Evolutionary conservation across 768 basidiomycete genomes (phyloP).

Genomic region (Leucosporidium creatinivorum): DNA sequence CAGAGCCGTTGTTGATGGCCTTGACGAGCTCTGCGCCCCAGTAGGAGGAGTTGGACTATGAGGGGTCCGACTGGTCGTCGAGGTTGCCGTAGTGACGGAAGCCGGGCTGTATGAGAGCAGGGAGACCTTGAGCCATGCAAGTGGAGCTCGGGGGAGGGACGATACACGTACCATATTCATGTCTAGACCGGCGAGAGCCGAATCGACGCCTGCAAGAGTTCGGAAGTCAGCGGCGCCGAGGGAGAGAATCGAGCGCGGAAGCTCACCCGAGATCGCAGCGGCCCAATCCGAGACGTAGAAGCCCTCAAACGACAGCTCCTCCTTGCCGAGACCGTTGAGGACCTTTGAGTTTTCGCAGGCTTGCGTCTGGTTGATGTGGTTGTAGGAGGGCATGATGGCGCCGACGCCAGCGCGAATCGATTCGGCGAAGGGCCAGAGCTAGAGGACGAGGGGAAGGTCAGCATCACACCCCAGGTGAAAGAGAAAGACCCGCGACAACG

Average conservation of each 20-base stretch:
- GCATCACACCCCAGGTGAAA: slow-evolving; percentile 31
- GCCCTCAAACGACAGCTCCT: slow-evolving; percentile 54
- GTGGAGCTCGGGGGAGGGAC: too few relatives aligned
- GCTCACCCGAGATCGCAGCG: slow-evolving; percentile 44
- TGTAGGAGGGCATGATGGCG: slow-evolving; percentile 36
- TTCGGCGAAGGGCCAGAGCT: slow-evolving; percentile 15
- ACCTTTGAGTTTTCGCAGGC: slow-evolving; percentile 40
- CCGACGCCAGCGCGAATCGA: slow-evolving; percentile 8
- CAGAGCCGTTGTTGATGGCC: slow-evolving; percentile 64
- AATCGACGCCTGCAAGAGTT: background rate
- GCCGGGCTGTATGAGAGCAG: background rate
- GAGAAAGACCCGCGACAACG: too few relatives aligned
- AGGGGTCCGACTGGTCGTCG: slow-evolving; percentile 1
- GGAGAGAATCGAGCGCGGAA: too few relatives aligned
- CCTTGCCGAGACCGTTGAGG: slow-evolving; percentile 54
- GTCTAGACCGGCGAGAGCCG: background rate
- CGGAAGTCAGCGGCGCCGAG: slow-evolving; percentile 6
- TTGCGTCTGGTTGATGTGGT: slow-evolving; percentile 36
- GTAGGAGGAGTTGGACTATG: slow-evolving; percentile 15
- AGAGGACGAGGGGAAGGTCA: slow-evolving; percentile 5
- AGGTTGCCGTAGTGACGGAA: background rate
- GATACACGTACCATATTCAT: slow-evolving; percentile 4
- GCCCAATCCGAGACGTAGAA: slow-evolving; percentile 71
- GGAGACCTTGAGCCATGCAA: too few relatives aligned
- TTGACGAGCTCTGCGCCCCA: slow-evolving; percentile 27